Base-by-base conservation (phyloP, 2,329 filamentous ascomycete species). In the Ampelomyces quisqualis region DNA sequence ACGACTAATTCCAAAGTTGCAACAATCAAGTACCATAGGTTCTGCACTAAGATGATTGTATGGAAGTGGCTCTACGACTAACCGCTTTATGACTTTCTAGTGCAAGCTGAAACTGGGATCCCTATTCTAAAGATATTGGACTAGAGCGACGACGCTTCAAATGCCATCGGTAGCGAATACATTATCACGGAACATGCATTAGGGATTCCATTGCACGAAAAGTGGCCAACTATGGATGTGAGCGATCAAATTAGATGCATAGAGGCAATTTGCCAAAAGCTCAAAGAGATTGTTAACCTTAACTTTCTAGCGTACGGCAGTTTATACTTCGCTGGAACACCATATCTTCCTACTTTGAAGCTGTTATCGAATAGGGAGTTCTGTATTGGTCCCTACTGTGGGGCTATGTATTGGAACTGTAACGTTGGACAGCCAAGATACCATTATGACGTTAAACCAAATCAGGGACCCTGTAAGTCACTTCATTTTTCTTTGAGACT, bases 1-100 rank as follows among this genome's bases (percentile, higher is more conserved):
- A 64, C 58, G 1, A 74, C 69, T 4, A 60, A 56, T 40, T 74
- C 72, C 17, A 70, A 75, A 53, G 70, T 75, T 48, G 72, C 73
- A 19, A 75, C 71, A 1, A 69, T 75, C 32, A 53, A 53, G 32
- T 74, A 70, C 45, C 30, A 70, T 73, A 58, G 52, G 64, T 55
- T 34, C 20, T 42, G 26, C 39, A 44, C 38, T n/a, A n/a, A 42
- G 28, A 37, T 42, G 35, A 38, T 22, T 34, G 19, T n/a, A 27
- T 8, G 33, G 21, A 30, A 43, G 23, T 31, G 28, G 19, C 38
- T 40, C 18, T 30, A 29, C 20, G 30, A 48, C 43, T 56, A 26
- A 58, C 47, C 24, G 26, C 38, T 38, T 19, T 34, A 7, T 31
- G 27, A 21, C 33, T 40, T 44, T 46, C 13, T 47, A 72, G 67